phyloP scores from a whole-genome alignment of 2,329 filamentous ascomycete species.

The Cephalotrichum gorgonifer region DNA sequence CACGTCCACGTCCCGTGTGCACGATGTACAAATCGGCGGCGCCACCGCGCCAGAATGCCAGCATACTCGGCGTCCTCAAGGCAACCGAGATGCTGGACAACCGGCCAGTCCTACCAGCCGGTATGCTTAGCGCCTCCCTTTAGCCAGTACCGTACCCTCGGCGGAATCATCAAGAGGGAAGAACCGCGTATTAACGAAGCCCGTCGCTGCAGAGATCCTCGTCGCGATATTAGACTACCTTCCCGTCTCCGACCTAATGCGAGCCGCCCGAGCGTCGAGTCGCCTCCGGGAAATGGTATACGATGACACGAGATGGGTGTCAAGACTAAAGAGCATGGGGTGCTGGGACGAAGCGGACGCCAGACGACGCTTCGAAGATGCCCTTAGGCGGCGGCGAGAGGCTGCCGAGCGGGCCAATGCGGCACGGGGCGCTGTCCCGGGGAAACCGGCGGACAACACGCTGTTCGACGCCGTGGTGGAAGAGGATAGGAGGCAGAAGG shows the following conservation, averaged over 20 bases:
- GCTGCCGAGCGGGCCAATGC: constrained; percentile 24
- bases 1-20: too few relatives aligned
- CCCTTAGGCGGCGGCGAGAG: constrained; percentile 50
- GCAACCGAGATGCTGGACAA: constrained; percentile 70
- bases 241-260: constrained; percentile 72
- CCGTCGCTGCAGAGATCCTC: constrained; percentile 62
- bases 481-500: constrained; percentile 27
- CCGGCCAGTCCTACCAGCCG: constrained; percentile 72
- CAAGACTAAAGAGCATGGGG: constrained; percentile 73
- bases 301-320: constrained; percentile 92
- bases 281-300: constrained; percentile 97
- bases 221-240: constrained; percentile 83
- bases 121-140: constrained; percentile 29
- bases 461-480: constrained; percentile 66
- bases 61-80: constrained; percentile 67
- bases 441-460: constrained; percentile 31
- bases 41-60: constrained; percentile 27
- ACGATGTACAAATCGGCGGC: constrained; percentile 33
- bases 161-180: background rate
- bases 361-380: constrained; percentile 67
- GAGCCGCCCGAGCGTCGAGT: constrained; percentile 73
- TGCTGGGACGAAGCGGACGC: constrained; percentile 90
- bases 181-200: background rate
- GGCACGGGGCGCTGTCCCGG: constrained; percentile 9
- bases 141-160: background rate